phyloP scores from a whole-genome alignment of 495 filamentous ascomycete species.

The Podospora anserina region DNA sequence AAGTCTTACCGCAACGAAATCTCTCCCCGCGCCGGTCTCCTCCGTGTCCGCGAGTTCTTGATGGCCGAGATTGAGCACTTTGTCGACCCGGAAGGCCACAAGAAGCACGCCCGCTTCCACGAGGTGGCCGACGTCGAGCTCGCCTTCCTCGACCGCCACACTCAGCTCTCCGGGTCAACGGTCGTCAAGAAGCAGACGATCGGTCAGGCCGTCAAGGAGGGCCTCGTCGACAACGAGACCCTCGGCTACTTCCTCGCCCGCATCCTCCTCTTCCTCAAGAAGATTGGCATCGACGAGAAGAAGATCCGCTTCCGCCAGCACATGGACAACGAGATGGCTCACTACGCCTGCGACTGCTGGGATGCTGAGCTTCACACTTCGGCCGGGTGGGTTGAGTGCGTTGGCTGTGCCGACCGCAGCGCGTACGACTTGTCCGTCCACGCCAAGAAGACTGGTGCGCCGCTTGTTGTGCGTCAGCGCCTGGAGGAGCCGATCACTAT shows the following conservation, averaged over 20 bases:
- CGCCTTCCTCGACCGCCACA: conserved; percentile 64
- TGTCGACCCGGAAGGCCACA: conserved; percentile 66
- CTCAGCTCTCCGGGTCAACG: conserved; percentile 69
- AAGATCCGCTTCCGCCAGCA: conserved; percentile 84
- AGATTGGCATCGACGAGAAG: conserved; percentile 63
- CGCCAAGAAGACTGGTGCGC: conserved; percentile 74
- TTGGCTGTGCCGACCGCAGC: conserved; percentile 79
- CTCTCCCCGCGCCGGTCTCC: conserved; percentile 67
- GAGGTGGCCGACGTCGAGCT: conserved; percentile 66
- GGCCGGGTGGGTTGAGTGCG: conserved; percentile 84
- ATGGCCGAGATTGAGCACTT: conserved; percentile 85
- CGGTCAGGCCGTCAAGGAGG: conserved; percentile 65
- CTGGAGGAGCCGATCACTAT: conserved; percentile 61
- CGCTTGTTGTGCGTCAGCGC: conserved; percentile 63
- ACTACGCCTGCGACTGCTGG: conserved; percentile 82
- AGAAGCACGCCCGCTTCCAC: conserved; percentile 67
- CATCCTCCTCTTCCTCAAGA: conserved; percentile 69
- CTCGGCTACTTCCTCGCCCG: conserved; percentile 83
- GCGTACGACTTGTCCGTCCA: conserved; percentile 78
- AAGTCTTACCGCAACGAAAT: conserved; percentile 81
- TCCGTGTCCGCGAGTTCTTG: conserved; percentile 75
- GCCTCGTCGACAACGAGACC: conserved; percentile 77
- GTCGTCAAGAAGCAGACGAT: conserved; percentile 58
- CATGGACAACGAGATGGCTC: conserved; percentile 75
- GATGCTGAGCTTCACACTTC: conserved; percentile 77